These are phyloP conservation scores for Fraxinus dipetala DNA, from an alignment of 305 asterid genomes.

Conservation along the genomic window DNA sequence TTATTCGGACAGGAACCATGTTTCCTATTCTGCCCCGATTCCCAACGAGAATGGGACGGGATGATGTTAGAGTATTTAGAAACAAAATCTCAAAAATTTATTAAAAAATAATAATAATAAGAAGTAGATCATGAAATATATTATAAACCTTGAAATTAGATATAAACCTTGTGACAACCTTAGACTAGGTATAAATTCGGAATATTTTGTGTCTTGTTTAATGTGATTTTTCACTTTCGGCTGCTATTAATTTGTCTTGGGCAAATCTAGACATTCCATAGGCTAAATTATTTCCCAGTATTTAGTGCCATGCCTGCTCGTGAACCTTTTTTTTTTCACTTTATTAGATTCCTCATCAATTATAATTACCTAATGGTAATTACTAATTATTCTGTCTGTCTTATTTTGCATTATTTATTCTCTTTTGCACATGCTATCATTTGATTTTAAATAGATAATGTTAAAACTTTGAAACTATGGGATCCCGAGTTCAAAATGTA, in stretches of 20 bases:
- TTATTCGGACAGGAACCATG: background rate
- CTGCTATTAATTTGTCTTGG: background rate
- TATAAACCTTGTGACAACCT: background rate
- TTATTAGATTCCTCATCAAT: background rate
- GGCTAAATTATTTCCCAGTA: background rate
- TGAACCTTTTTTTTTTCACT: background rate
- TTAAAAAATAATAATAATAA: background rate
- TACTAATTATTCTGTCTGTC: background rate
- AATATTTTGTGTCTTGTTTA: background rate
- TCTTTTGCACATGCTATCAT: background rate
- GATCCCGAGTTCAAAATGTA: background rate
- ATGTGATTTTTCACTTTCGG: background rate
- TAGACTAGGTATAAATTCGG: background rate
- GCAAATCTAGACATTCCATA: conserved; percentile 1
- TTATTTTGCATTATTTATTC: background rate
- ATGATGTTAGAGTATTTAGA: background rate
- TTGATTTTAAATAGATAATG: background rate
- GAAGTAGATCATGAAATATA: background rate
- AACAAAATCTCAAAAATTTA: background rate
- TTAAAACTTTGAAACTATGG: background rate
- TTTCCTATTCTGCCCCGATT: background rate
- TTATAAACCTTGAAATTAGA: background rate
- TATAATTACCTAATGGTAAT: background rate
- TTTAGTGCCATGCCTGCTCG: background rate
- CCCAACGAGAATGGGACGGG: background rate